Conservation (phyloP, 2,329 filamentous ascomycete genomes). For the Neonectria magnoliae region DNA sequence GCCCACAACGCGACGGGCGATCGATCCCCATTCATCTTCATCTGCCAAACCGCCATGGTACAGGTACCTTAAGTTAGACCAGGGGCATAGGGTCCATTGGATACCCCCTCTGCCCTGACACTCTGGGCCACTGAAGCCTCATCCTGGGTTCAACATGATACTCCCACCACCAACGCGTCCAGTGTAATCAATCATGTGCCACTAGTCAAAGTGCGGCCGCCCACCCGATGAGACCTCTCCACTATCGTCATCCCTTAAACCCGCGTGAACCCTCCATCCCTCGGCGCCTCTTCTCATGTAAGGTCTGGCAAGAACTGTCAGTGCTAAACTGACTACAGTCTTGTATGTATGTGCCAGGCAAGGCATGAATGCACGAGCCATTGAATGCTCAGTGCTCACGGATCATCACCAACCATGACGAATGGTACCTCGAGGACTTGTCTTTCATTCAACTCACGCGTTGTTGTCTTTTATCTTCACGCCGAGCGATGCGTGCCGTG, state of each 20-base stretch:
- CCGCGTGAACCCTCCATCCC: background rate
- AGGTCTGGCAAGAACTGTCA: background rate
- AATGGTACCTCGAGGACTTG: background rate
- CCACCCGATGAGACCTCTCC: background rate
- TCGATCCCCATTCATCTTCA: background rate
- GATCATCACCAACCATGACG: conserved; percentile 12
- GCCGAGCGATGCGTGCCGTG: background rate
- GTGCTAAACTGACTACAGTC: background rate
- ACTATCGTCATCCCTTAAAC: background rate
- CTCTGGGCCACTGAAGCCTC: background rate
- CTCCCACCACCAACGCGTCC: background rate
- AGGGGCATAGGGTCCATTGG: background rate
- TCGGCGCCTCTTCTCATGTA: background rate
- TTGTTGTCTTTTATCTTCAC: background rate
- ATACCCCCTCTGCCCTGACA: background rate
- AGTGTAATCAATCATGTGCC: background rate
- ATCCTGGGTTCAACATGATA: background rate
- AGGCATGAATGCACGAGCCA: background rate
- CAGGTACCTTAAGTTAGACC: background rate
- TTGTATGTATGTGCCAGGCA: background rate
- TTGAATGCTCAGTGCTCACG: background rate
- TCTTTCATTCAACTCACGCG: conserved; percentile 1
- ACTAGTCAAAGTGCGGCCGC: background rate
- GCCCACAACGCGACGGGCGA: background rate
- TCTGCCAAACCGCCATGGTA: background rate